Evolutionary conservation across 345 rosid genomes (phyloP).

Genomic region (Conringia planisiliqua): DNA sequence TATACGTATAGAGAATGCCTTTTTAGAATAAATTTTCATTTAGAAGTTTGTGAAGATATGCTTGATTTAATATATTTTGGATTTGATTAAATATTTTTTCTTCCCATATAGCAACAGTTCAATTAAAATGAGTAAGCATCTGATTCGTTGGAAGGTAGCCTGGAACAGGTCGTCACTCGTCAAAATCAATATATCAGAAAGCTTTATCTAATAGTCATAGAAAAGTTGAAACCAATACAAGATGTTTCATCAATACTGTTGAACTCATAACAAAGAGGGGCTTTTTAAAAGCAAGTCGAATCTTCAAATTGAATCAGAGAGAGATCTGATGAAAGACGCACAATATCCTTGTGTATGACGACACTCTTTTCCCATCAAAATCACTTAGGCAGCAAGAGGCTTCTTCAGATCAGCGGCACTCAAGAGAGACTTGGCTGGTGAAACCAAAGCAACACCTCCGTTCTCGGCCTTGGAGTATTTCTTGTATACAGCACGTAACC

Average conservation of each 20-base stretch:
- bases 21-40: background rate
- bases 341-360: background rate
- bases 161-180: background rate
- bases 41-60: background rate
- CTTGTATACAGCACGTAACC: slow-evolving; percentile 57
- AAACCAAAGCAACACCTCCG: slow-evolving; percentile 56
- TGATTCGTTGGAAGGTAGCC: background rate
- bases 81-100: no score
- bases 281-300: background rate
- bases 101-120: no score
- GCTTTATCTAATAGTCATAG: background rate
- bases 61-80: background rate
- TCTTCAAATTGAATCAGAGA: slow-evolving; percentile 26
- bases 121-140: background rate
- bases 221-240: background rate
- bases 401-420: slow-evolving; percentile 22
- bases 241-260: background rate
- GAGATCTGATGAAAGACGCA: slow-evolving; percentile 20
- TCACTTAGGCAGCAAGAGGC: slow-evolving; percentile 23
- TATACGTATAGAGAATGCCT: background rate
- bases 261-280: slow-evolving; percentile 1
- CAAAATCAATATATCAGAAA: background rate
- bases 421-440: slow-evolving; percentile 49
- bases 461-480: slow-evolving; percentile 59
- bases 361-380: background rate